phyloP scores from a whole-genome alignment of 345 rosid species.

The Camelina neglecta region DNA sequence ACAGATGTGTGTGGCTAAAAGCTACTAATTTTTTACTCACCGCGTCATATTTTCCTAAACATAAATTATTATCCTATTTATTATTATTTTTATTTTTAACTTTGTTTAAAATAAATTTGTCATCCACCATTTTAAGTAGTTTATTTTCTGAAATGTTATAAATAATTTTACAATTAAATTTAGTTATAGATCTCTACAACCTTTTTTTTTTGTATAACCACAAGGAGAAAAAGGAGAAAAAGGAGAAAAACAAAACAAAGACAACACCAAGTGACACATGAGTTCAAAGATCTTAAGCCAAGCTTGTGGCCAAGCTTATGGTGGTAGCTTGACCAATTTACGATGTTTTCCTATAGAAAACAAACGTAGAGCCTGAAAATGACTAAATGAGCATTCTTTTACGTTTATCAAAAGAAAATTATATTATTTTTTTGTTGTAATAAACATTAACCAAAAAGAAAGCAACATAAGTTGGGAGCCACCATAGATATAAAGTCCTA shows the following conservation, averaged over 20 bases:
- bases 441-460: not conserved
- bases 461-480: not conserved
- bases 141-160: not conserved
- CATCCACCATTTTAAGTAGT: not conserved
- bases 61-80: slow-evolving; percentile 2
- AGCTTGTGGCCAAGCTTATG: not conserved
- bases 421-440: too few species aligned
- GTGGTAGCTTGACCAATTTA: not conserved
- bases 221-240: too few species aligned
- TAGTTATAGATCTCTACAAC: not conserved
- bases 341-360: not conserved
- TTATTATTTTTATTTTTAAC: not conserved
- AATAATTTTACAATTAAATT: not conserved
- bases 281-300: not conserved
- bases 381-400: not conserved
- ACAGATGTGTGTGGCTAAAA: slow-evolving; percentile 40
- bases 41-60: slow-evolving; percentile 21
- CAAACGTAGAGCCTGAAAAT: not conserved
- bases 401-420: not conserved
- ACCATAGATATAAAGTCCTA: too few species aligned
- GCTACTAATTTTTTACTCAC: slow-evolving; percentile 39
- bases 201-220: too few species aligned
- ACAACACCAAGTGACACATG: not conserved
- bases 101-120: not conserved
- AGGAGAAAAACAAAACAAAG: too few species aligned